phyloP scores from a whole-genome alignment of 352 stramenopile species.

The Globisporangium ultimum region DNA sequence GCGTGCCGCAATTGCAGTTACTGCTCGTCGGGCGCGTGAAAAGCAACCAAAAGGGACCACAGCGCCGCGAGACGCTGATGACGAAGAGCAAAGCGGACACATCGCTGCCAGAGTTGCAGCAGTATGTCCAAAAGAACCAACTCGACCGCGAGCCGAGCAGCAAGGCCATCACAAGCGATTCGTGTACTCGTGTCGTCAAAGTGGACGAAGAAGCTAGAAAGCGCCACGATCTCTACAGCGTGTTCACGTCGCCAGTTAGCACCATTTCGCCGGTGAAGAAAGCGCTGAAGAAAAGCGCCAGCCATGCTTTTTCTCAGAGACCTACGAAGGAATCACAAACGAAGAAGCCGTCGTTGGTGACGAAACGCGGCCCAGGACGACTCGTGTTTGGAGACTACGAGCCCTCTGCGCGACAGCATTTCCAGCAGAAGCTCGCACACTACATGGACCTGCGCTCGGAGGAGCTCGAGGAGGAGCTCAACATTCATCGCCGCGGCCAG shows the following conservation, averaged over 20 bases:
- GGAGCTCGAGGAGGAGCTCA: slow-evolving; percentile 69
- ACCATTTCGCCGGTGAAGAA: slow-evolving; percentile 26
- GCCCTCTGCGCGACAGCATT: slow-evolving; percentile 57
- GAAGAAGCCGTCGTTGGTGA: slow-evolving; percentile 16
- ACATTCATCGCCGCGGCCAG: slow-evolving; percentile 42
- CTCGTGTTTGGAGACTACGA: slow-evolving; percentile 72
- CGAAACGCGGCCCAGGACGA: slow-evolving; percentile 50
- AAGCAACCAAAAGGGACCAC: slow-evolving; percentile 16
- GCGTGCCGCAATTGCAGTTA: slow-evolving; percentile 71
- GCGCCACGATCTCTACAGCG: slow-evolving; percentile 29
- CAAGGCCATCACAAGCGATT: neutral
- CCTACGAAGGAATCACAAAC: slow-evolving; percentile 16
- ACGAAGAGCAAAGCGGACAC: slow-evolving; percentile 27
- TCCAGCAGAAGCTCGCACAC: slow-evolving; percentile 71
- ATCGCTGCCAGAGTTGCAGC: slow-evolving; percentile 60
- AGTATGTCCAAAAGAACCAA: slow-evolving; percentile 51
- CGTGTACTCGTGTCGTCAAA: neutral
- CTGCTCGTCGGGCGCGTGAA: slow-evolving; percentile 60
- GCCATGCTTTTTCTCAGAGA: slow-evolving; percentile 14
- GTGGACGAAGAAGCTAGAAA: slow-evolving; percentile 1
- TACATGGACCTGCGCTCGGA: slow-evolving; percentile 69
- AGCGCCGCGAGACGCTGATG: slow-evolving; percentile 21
- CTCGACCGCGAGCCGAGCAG: slow-evolving; percentile 7
- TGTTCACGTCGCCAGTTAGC: slow-evolving; percentile 22
- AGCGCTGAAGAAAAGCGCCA: slow-evolving; percentile 21